Base-by-base conservation (phyloP, 2,329 filamentous ascomycete genomes). In the Chaetomiaceae sp. region DNA sequence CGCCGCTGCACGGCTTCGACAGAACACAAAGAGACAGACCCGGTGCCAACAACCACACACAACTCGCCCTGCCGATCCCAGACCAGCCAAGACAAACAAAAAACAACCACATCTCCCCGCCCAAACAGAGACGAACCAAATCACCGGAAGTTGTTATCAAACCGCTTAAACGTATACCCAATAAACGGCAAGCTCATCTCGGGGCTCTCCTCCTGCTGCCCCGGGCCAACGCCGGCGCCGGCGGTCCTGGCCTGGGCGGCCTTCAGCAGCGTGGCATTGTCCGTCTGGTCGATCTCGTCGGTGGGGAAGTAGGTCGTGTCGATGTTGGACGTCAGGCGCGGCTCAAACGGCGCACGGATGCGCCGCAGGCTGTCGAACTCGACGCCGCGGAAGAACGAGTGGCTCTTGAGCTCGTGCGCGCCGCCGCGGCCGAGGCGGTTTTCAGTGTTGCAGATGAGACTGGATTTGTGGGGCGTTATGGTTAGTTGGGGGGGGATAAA, bases 281-380 rank as follows among this genome's bases (percentile, higher is more conserved):
- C 91, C 49, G 90, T 92, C 74, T 97, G 92, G 62, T 95, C 90
- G 65, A 99, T 96, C 70, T 99, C 93, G 66, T 99, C 93, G 46
- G 90, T 96, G 9, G 93, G 93, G 83, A 99, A 99, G 76, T 99
- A 97, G 41, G 91, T 92, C 17, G 93, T 96, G 67, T 99, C 93
- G 63, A 96, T 87, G 68, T 93, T 93, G 56, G 89, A 95, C 54
- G 87, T 87, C 58, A 99, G 77, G 64, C 90, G 89, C 3, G 93
- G 93, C 73, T 97, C 92, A 66, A 99, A 99, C 0, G 93, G 93
- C 52, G 93, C 93, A 33, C 91, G 86, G 64, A 99, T 97, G 54
- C 86, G 85, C 58, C 93, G 89, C 59, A 99, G 78, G 61, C 87
- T 88, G 59, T 96, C 89, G 77, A 95, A 99, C 60, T 95, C 87